phyloP scores from a whole-genome alignment of 345 rosid genomes.

The Eucalyptus curtisii region DNA sequence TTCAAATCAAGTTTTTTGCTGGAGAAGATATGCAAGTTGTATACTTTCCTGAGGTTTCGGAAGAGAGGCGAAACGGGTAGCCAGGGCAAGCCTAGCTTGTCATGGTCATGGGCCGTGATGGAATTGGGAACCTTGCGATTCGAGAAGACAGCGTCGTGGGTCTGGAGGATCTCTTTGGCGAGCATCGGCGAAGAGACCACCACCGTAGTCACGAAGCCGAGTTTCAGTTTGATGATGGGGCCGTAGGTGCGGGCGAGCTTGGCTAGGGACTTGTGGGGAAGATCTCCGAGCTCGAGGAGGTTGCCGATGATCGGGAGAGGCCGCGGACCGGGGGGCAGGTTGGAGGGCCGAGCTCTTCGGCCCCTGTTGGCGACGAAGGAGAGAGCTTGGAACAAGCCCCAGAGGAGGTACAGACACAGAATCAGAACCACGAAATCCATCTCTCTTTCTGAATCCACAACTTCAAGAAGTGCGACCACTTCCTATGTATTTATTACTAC shows the following conservation, averaged over 20 bases:
- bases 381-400: background rate
- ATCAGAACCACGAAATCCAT: background rate
- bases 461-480: background rate
- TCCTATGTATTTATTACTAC: background rate
- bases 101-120: slow-evolving; percentile 7
- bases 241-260: slow-evolving; percentile 21
- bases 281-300: slow-evolving; percentile 17
- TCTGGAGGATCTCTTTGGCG: slow-evolving; percentile 31
- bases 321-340: slow-evolving; percentile 17
- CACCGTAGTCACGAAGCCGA: slow-evolving; percentile 15
- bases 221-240: slow-evolving; percentile 18
- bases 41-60: slow-evolving; percentile 21
- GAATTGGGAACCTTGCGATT: slow-evolving; percentile 4
- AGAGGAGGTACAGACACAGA: background rate
- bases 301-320: slow-evolving; percentile 22
- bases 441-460: background rate
- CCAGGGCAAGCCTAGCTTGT: slow-evolving; percentile 12
- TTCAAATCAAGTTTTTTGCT: slow-evolving; percentile 13
- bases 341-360: background rate
- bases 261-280: slow-evolving; percentile 13
- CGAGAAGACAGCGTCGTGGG: slow-evolving; percentile 13
- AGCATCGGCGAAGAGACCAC: slow-evolving; percentile 16
- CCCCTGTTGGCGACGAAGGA: background rate
- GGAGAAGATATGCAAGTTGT: slow-evolving; percentile 6
- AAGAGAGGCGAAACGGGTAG: slow-evolving; percentile 17